A percentile compares a stretch with the other conserved stretches of the same genome.
phyloP scores from a whole-genome alignment of 83 land plant genomes.

The Diphasiastrum complanatum region DNA sequence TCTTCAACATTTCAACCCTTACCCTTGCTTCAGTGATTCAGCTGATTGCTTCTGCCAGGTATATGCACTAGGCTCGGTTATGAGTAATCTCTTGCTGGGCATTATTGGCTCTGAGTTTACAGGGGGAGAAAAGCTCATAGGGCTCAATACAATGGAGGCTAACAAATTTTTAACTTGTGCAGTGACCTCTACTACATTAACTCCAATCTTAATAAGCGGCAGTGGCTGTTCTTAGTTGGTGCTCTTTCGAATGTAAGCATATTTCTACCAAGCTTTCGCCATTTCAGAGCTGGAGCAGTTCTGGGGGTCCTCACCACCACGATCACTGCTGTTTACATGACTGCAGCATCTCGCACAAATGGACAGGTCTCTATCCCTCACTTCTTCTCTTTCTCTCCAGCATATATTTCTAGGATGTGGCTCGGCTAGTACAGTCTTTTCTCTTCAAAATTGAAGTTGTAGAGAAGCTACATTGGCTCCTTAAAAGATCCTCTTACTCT shows the following conservation, averaged over 20 bases:
- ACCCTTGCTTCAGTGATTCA: neutral
- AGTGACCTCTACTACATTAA: slow-evolving; percentile 5
- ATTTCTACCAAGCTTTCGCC: neutral
- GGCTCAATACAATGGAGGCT: neutral
- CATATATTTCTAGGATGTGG: neutral
- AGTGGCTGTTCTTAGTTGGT: slow-evolving; percentile 9
- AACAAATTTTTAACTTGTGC: neutral
- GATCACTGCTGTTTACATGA: slow-evolving; percentile 1
- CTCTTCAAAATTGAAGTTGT: neutral
- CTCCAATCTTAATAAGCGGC: slow-evolving; percentile 5
- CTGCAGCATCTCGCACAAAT: neutral
- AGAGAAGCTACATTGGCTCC: no score
- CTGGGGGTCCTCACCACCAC: slow-evolving; percentile 4
- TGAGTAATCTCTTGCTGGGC: neutral
- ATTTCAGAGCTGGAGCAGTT: slow-evolving; percentile 5
- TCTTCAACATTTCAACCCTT: slow-evolving; percentile 2
- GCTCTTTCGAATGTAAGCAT: neutral
- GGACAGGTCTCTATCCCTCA: slow-evolving; percentile 2
- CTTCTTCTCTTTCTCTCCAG: no score
- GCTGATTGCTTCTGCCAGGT: slow-evolving; percentile 8
- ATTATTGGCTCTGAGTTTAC: neutral
- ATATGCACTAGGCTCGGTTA: neutral
- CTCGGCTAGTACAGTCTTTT: neutral
- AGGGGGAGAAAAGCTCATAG: neutral
- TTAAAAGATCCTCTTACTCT: no score